A percentile compares a stretch with the other conserved stretches of the same genome.
Evolutionary conservation across 805 yeast species (phyloP).

Genomic region (Candida jianshihensis): DNA sequence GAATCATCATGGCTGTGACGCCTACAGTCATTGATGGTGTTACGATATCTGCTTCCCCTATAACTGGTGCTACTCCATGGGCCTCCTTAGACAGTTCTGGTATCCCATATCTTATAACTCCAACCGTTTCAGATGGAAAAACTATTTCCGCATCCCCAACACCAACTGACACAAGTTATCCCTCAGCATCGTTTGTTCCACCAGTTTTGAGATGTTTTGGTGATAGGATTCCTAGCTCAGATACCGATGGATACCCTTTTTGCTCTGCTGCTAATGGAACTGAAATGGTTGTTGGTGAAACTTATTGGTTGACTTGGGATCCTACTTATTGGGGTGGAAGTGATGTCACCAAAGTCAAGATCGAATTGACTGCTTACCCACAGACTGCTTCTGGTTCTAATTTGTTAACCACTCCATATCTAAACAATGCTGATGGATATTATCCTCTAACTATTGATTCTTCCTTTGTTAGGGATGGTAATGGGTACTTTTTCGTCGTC

Average conservation of each 20-base stretch:
- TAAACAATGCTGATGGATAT: constrained; percentile 33
- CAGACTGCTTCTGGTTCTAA: constrained; percentile 25
- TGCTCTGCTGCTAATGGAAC: constrained; percentile 35
- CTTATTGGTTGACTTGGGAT: constrained; percentile 44
- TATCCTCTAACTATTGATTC: constrained; percentile 29
- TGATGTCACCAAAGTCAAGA: constrained; percentile 27
- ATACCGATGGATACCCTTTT: constrained; percentile 30
- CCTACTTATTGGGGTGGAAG: constrained; percentile 35
- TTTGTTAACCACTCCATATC: constrained; percentile 27
- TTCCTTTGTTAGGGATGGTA: constrained; percentile 19
- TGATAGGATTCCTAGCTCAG: constrained; percentile 30
- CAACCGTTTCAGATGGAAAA: constrained; percentile 28
- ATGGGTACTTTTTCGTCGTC: constrained; percentile 31
- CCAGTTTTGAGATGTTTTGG: constrained; percentile 39
- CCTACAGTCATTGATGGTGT: constrained; percentile 44
- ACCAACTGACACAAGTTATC: constrained; percentile 28
- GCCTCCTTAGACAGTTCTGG: constrained; percentile 37
- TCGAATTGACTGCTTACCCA: constrained; percentile 30
- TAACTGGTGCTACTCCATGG: constrained; percentile 32
- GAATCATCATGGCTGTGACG: constrained; percentile 36
- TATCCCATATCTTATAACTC: constrained; percentile 35
- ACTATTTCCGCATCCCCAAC: constrained; percentile 37
- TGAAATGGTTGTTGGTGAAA: constrained; percentile 39
- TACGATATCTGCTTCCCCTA: constrained; percentile 35
- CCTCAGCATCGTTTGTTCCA: constrained; percentile 32